Evolutionary conservation across 768 basidiomycete genomes (phyloP).

Genomic region (Trametes cingulata): DNA sequence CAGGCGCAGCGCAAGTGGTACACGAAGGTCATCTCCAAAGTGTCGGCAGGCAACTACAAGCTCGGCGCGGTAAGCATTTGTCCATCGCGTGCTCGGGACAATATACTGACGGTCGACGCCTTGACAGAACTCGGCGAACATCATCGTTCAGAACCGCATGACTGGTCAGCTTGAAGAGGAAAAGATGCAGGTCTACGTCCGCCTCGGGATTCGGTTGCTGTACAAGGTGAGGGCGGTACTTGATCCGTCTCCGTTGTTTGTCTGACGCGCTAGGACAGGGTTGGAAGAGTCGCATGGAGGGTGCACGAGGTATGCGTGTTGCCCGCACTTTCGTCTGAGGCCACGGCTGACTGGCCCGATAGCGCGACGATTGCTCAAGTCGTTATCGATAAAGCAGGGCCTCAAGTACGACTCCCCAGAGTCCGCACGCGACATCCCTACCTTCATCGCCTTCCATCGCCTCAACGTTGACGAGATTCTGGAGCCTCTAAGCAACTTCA

Average conservation of each 20-base stretch:
- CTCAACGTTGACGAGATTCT: conserved; percentile 80
- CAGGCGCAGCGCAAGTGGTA: conserved; percentile 99
- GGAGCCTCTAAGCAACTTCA: conserved; percentile 82
- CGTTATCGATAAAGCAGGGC: conserved; percentile 91
- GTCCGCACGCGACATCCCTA: conserved; percentile 79
- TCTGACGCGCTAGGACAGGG: conserved; percentile 47
- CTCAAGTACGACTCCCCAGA: conserved; percentile 87
- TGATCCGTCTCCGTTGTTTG: background rate
- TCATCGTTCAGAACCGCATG: conserved; percentile 92
- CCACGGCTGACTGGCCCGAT: background rate
- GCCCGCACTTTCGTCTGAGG: background rate
- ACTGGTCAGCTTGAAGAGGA: conserved; percentile 95
- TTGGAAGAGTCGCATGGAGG: conserved; percentile 86
- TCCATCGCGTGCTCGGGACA: background rate
- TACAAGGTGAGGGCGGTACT: conserved; percentile 61
- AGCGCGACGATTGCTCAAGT: conserved; percentile 85
- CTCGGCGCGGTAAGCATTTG: conserved; percentile 76
- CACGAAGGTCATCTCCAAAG: conserved; percentile 84
- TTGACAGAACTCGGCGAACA: conserved; percentile 89
- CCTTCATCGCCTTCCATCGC: conserved; percentile 89
- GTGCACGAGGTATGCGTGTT: conserved; percentile 69
- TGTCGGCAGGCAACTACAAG: conserved; percentile 83
- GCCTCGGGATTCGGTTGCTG: conserved; percentile 87
- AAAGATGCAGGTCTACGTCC: conserved; percentile 95
- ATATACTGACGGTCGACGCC: background rate